Evolutionary conservation across 805 yeast genomes (phyloP), one percentile per base, ranked within the genome.

Genomic region (Candida dajiaensis): DNA sequence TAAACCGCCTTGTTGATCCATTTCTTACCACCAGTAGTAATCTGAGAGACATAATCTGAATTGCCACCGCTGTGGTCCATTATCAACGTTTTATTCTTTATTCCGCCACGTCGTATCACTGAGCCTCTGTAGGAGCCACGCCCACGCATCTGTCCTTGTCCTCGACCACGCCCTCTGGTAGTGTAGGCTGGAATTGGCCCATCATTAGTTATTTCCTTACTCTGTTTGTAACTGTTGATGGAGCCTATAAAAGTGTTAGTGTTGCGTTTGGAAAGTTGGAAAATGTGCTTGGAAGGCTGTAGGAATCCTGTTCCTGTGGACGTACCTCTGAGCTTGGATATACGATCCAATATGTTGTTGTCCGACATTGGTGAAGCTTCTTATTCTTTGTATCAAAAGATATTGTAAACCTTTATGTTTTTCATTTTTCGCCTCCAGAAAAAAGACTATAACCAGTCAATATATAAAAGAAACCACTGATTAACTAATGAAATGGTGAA

Each of bases 1-100:
- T 66, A 71, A 1, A 70, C 50, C 7, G 56, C 59, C 31, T 66
- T 61, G 46, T 65, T 72, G 2, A 71, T 69, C n/a, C 73, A 53
- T 15, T 70, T 59, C 62, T 66, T 58, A 5, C 74, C 72, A 25
- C 68, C 65, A 31, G 61, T 55, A 2, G 71, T 64, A 19, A 60
- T 60, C 9, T 63, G 59, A 0, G 68, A 56, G 7, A 70, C 59
- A 45, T 63, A 65, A 16, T 56, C 53, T 21, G 59, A 51, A 16
- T 54, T 50, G 38, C 44, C 48, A 1, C 50, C 54, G 26, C 59
- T 46, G 18, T 58, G 54, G 44, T 63, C 59, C 15, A 68, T 57
- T 3, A 68, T 59, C 1, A 67, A 49, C 1, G 68, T 55, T 58
- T 65, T 62, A 45, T 68, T 68, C 22, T 66, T 52, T 23, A 57